Evolutionary conservation across 108 stramenopile genomes (phyloP), one percentile per base, ranked within the genome.

Genomic region (Nitzschia sp.): DNA sequence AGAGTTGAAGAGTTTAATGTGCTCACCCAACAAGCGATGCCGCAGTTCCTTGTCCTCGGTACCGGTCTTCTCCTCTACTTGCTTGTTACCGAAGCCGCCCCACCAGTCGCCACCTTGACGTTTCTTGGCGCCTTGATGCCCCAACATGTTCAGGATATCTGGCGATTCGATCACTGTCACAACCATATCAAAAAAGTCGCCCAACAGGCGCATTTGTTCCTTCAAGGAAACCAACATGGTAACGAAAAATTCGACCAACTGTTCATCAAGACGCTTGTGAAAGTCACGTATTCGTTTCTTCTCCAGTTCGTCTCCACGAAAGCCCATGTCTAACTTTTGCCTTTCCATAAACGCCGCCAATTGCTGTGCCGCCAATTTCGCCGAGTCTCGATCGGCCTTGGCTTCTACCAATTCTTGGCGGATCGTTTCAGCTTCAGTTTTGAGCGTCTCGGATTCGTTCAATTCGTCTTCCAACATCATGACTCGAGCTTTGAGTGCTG

Each of bases 121-220:
- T 4, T 56, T 28, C 32, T 59, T 47, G 5, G 26, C 26, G 3
- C 18, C 31, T 36, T 58, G 60, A 0, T 30, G 59, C 30, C 53
- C 59, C 31, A 75, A n/a, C 74, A 69, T 75, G 26, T 32, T 68
- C 60, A 76, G 32, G 36, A 76, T 68, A 46, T 76, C 75, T 19
- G 67, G 67, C 6, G 75, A 76, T 46, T 76, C 79, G 27, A 80
- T 74, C 1, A 80, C 70, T 32, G 57, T 58, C 30, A 57, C 61
- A 3, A 80, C 73, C 62, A 80, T 63, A 1, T 80, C 74, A 71
- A 80, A 80, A 30, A 75, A 75, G 33, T 75, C 68, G 4, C 66
- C 64, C 27, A 80, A 42, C 24, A 64, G 59, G 11, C 69, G 51
- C 70, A 80, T 69, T 75, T 80, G 69, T 31, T 80, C 79, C 34